phyloP scores from a whole-genome alignment of 331 rosid species.

The Erythrophleum ivorense region DNA sequence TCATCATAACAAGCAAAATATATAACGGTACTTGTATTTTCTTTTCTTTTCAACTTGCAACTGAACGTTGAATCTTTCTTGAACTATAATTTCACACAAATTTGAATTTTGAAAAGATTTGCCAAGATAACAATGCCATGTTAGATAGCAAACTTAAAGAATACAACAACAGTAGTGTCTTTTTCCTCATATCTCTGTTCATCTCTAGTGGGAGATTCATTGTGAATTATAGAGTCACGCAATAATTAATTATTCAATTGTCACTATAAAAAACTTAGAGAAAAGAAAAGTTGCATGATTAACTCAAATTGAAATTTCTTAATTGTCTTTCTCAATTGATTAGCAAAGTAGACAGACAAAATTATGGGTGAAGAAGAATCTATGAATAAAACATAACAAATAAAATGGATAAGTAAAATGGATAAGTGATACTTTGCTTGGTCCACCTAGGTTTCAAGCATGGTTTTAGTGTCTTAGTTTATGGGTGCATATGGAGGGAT shows the following conservation, averaged over 20 bases:
- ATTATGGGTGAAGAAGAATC: constrained; percentile 39
- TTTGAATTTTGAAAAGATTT: constrained; percentile 38
- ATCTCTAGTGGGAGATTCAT: constrained; percentile 44
- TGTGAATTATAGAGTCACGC: constrained; percentile 32
- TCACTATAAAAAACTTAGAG: not conserved
- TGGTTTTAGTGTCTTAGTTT: constrained; percentile 37
- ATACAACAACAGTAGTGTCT: constrained; percentile 44
- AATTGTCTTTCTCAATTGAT: constrained; percentile 32
- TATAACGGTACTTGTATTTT: not conserved
- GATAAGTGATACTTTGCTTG: constrained; percentile 14
- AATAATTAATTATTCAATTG: constrained; percentile 26
- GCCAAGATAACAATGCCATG: constrained; percentile 37
- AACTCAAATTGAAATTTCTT: constrained; percentile 32
- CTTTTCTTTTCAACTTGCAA: not conserved
- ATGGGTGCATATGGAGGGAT: constrained; percentile 39
- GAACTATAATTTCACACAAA: not conserved
- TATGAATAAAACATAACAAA: constrained; percentile 1
- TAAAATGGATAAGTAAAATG: constrained; percentile 5
- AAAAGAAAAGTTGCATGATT: not conserved
- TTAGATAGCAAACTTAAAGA: constrained; percentile 38
- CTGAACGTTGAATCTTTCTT: not conserved
- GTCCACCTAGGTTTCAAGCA: constrained; percentile 37
- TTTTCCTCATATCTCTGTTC: constrained; percentile 48
- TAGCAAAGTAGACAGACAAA: constrained; percentile 32
- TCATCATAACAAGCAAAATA: not conserved